These are phyloP conservation scores for Triadica sebifera DNA, from an alignment of 345 rosid genomes.

Conservation along the genomic window DNA sequence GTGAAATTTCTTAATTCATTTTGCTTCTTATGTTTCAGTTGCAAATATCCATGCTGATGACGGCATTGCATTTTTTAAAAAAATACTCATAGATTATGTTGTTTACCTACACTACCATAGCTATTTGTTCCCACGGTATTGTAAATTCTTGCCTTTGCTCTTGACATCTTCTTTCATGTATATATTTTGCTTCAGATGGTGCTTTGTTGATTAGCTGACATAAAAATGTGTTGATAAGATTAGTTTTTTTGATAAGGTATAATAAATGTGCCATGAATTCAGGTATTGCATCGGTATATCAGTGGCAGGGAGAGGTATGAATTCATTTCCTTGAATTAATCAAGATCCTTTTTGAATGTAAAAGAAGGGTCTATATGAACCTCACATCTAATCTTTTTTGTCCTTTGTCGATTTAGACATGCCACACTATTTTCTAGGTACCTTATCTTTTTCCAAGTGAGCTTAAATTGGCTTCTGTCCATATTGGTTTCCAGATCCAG, in stretches of 20 bases:
- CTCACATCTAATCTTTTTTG: background rate
- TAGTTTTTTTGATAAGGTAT: slow-evolving; percentile 5
- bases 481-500: slow-evolving; percentile 52
- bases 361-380: slow-evolving; percentile 1
- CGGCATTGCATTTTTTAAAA: background rate
- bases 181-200: background rate
- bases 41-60: background rate
- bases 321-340: background rate
- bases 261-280: slow-evolving; percentile 28
- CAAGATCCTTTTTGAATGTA: background rate
- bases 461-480: background rate
- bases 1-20: background rate
- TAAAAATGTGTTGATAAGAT: background rate
- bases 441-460: background rate
- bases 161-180: background rate
- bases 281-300: slow-evolving; percentile 86
- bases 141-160: background rate
- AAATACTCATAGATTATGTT: background rate
- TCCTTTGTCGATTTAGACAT: background rate
- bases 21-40: background rate
- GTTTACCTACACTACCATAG: background rate
- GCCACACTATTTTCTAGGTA: background rate
- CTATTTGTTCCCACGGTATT: background rate
- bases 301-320: slow-evolving; percentile 88
- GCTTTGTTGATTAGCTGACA: background rate